Conservation (phyloP, 2,329 filamentous ascomycete species). For the Cytospora paraplurivora region DNA sequence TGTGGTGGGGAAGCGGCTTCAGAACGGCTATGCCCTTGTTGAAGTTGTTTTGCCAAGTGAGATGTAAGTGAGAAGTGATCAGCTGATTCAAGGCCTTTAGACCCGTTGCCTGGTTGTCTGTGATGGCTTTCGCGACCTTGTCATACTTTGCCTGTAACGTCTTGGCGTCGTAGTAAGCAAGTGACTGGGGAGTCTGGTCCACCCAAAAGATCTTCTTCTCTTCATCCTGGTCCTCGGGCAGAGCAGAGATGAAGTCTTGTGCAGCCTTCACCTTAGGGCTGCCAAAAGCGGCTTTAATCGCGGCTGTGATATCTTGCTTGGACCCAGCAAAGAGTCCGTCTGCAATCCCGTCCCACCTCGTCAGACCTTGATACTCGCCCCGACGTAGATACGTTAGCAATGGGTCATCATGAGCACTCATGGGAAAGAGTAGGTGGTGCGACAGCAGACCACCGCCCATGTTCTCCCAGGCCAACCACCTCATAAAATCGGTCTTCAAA, state of each 20-base stretch:
- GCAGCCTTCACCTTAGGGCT: constrained; percentile 57
- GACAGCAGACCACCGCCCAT: constrained; percentile 84
- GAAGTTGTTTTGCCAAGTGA: constrained; percentile 80
- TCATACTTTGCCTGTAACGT: constrained; percentile 68
- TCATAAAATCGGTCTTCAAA: constrained; percentile 71
- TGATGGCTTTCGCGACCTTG: constrained; percentile 64
- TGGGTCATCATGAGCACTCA: constrained; percentile 73
- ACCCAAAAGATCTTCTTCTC: constrained; percentile 60
- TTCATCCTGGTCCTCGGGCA: constrained; percentile 43
- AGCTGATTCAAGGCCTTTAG: constrained; percentile 69
- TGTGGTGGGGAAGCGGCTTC: constrained; percentile 76
- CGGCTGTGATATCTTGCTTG: constrained; percentile 63
- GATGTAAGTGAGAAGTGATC: constrained; percentile 83
- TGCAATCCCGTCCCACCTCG: constrained; percentile 71
- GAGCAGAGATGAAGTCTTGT: constrained; percentile 64
- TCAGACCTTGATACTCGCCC: constrained; percentile 73
- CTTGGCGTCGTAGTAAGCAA: constrained; percentile 76
- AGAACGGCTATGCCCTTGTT: constrained; percentile 76
- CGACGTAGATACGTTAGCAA: constrained; percentile 73
- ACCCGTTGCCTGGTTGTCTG: constrained; percentile 59
- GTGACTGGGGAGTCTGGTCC: constrained; percentile 64
- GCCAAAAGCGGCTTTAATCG: constrained; percentile 62
- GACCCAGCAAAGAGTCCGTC: constrained; percentile 74
- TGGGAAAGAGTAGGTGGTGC: constrained; percentile 80
- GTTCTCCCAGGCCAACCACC: constrained; percentile 90